These are phyloP conservation scores for Ascodesmis nigricans DNA, from an alignment of 495 filamentous ascomycete genomes.

Conservation along the genomic window DNA sequence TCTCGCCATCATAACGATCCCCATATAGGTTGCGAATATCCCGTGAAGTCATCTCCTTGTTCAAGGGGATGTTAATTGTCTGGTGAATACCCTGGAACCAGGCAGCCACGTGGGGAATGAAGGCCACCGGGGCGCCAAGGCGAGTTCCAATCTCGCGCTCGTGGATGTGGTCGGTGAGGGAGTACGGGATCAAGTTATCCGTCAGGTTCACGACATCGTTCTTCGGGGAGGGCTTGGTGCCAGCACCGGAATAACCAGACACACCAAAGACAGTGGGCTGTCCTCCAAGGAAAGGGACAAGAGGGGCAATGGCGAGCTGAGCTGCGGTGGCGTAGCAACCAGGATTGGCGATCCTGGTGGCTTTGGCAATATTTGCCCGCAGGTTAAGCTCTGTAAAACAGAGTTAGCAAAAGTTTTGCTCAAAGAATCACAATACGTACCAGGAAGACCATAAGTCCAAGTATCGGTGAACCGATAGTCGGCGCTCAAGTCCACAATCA, in stretches of 20 bases:
- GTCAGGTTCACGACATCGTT: constrained; percentile 78
- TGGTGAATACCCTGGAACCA: constrained; percentile 98
- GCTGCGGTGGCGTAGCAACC: constrained; percentile 97
- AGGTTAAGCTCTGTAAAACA: constrained; percentile 41
- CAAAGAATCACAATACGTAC: constrained; percentile 7
- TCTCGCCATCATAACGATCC: constrained; percentile 86
- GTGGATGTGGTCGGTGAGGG: constrained; percentile 86
- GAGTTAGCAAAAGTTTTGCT: constrained; percentile 1
- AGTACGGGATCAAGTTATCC: constrained; percentile 83
- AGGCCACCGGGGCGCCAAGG: constrained; percentile 56
- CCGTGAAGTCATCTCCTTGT: constrained; percentile 60
- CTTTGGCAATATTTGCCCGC: constrained; percentile 53
- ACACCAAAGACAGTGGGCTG: constrained; percentile 81
- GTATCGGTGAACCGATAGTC: constrained; percentile 80
- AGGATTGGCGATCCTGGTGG: constrained; percentile 78
- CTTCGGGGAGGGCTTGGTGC: constrained; percentile 87
- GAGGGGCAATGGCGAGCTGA: constrained; percentile 70
- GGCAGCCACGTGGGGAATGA: constrained; percentile 82
- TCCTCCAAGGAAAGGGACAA: constrained; percentile 54
- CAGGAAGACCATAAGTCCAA: constrained; percentile 88
- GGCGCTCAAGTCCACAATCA: constrained; percentile 83
- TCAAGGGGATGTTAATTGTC: constrained; percentile 73
- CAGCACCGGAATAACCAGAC: constrained; percentile 87
- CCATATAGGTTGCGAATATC: constrained; percentile 92
- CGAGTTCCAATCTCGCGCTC: constrained; percentile 73